Percentiles rank a stretch among this genome's conserved stretches.
Conservation (phyloP, 805 yeast species). For the Teunomyces stri region DNA sequence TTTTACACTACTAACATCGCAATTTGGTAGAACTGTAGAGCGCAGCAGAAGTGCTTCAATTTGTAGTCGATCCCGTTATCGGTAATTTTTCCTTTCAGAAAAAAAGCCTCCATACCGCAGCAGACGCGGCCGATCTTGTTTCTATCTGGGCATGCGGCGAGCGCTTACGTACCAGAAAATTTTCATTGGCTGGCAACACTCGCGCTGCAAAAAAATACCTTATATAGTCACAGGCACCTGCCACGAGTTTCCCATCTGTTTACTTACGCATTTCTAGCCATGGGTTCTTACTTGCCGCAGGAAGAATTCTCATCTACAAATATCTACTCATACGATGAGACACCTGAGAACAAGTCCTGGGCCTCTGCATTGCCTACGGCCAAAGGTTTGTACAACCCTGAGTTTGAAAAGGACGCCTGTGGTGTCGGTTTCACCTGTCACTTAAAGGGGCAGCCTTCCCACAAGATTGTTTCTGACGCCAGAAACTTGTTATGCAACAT, state of each 20-base stretch:
- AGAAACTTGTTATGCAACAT: conserved; percentile 84
- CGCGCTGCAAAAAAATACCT: conserved; percentile 4
- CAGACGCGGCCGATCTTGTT: not conserved
- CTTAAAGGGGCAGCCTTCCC: conserved; percentile 83
- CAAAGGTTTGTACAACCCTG: conserved; percentile 92
- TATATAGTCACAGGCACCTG: not conserved
- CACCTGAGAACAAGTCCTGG: conserved; percentile 83
- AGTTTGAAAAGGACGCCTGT: conserved; percentile 92
- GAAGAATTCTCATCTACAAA: conserved; percentile 34
- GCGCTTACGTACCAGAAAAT: conserved; percentile 4
- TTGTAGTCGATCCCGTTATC: too few species aligned
- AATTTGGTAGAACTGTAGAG: not conserved
- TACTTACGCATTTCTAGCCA: conserved; percentile 8
- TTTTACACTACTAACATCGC: not conserved
- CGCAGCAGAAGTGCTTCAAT: too few species aligned
- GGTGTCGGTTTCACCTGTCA: conserved; percentile 98
- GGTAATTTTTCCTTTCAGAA: too few species aligned
- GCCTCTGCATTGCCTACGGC: conserved; percentile 82
- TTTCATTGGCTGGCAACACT: conserved; percentile 2
- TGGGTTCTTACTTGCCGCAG: conserved; percentile 39
- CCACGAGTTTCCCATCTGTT: not conserved
- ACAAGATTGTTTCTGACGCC: conserved; percentile 92
- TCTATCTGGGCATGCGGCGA: conserved; percentile 1
- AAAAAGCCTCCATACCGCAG: not conserved
- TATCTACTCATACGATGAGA: conserved; percentile 68